These are phyloP conservation scores for Colletotrichum limetticola DNA, from an alignment of 2,329 filamentous ascomycete species.

Conservation along the genomic window DNA sequence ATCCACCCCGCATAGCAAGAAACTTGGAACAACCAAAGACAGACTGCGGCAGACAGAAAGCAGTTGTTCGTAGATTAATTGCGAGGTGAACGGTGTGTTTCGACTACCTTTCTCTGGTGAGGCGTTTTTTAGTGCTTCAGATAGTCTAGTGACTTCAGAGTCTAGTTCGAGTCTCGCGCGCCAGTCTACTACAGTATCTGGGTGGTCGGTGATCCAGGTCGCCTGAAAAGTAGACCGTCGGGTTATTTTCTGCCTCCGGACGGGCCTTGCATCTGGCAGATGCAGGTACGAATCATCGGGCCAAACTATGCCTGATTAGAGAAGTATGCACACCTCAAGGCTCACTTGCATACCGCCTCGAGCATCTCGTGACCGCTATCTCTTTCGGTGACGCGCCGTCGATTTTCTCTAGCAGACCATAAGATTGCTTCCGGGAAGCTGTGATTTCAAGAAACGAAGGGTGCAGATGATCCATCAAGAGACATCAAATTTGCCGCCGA, in stretches of 20 bases:
- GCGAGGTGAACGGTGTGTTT: slow-evolving; percentile 6
- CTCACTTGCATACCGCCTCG: no score
- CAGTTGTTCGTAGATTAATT: neutral
- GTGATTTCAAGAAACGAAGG: neutral
- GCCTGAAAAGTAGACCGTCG: neutral
- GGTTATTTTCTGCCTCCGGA: neutral
- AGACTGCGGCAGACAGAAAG: neutral
- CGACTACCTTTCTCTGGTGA: neutral
- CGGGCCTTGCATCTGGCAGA: slow-evolving; percentile 10
- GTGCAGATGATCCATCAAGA: neutral
- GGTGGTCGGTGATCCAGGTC: no score
- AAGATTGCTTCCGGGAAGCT: neutral
- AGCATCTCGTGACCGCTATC: neutral
- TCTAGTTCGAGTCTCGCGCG: no score
- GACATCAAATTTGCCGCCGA: slow-evolving; percentile 8
- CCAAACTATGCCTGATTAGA: neutral
- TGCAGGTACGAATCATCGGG: slow-evolving; percentile 17
- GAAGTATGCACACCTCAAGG: neutral
- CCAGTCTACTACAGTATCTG: neutral
- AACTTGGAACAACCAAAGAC: neutral
- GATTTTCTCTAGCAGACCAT: neutral
- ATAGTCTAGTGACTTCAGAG: neutral
- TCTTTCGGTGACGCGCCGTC: neutral
- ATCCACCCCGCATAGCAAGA: neutral
- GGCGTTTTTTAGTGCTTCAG: slow-evolving; percentile 1